A percentile compares a stretch with the other conserved stretches of the same genome.
These are phyloP conservation scores for Jacaranda mimosifolia DNA, from an alignment of 257 asterid genomes.

Conservation along the genomic window DNA sequence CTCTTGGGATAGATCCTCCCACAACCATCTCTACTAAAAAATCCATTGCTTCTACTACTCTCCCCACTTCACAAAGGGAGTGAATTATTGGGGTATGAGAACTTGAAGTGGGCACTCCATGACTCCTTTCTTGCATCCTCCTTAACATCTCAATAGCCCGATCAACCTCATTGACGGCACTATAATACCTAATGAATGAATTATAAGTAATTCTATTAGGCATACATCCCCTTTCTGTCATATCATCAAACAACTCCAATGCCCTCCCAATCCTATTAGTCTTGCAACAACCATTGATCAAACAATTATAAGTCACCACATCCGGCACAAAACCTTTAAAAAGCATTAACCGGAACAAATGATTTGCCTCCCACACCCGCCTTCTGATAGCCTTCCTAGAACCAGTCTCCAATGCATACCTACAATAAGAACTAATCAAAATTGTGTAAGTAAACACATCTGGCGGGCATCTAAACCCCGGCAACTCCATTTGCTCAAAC, in stretches of 20 bases:
- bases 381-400: conserved; percentile 83
- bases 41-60: conserved; percentile 70
- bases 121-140: conserved; percentile 68
- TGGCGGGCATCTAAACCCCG: conserved; percentile 84
- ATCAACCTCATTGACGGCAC: conserved; percentile 84
- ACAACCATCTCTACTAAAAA: conserved; percentile 69
- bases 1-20: conserved; percentile 85
- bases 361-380: conserved; percentile 95
- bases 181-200: conserved; percentile 84
- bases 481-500: conserved; percentile 88
- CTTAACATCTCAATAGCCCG: conserved; percentile 84
- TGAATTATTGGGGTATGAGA: conserved; percentile 85
- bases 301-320: conserved; percentile 89
- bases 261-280: conserved; percentile 89
- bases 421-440: conserved; percentile 81
- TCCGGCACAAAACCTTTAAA: conserved; percentile 91
- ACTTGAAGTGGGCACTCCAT: conserved; percentile 75
- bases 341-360: conserved; percentile 82
- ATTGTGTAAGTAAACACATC: conserved; percentile 83
- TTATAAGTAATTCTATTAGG: conserved; percentile 85
- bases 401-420: conserved; percentile 75
- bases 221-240: conserved; percentile 67
- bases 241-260: conserved; percentile 83
- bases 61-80: conserved; percentile 80
- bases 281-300: conserved; percentile 95